phyloP scores from a whole-genome alignment of 2,329 filamentous ascomycete genomes.

The Aureobasidium subglaciale region DNA sequence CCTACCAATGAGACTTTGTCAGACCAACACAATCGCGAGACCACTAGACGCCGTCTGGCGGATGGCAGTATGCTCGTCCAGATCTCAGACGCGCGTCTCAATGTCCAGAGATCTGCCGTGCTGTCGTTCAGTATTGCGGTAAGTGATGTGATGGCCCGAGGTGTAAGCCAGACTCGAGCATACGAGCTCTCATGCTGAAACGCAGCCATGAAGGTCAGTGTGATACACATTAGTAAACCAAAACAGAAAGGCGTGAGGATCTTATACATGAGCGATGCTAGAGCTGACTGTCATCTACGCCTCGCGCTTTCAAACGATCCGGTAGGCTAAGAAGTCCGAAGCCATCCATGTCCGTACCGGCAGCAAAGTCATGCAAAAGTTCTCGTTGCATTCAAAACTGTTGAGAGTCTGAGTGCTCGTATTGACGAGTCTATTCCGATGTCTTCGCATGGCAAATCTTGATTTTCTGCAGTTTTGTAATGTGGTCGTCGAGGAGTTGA shows the following conservation, averaged over 20 bases:
- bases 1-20: not conserved
- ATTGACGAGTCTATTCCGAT: too few relatives aligned
- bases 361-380: not conserved
- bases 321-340: not conserved
- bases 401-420: not conserved
- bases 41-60: not conserved
- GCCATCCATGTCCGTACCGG: not conserved
- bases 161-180: not conserved
- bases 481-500: not conserved
- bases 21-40: not conserved
- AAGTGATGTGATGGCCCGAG: not conserved
- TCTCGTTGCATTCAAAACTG: not conserved
- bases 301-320: not conserved
- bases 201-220: not conserved
- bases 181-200: not conserved
- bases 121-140: not conserved
- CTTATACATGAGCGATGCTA: constrained; percentile 3
- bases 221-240: constrained; percentile 4
- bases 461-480: not conserved
- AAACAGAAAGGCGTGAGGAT: not conserved
- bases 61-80: not conserved
- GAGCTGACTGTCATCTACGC: constrained; percentile 5
- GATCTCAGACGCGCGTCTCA: not conserved
- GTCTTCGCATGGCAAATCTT: too few relatives aligned
- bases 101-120: not conserved